These are phyloP conservation scores for Cercis canadensis DNA, from an alignment of 306 rosid species.

Conservation along the genomic window DNA sequence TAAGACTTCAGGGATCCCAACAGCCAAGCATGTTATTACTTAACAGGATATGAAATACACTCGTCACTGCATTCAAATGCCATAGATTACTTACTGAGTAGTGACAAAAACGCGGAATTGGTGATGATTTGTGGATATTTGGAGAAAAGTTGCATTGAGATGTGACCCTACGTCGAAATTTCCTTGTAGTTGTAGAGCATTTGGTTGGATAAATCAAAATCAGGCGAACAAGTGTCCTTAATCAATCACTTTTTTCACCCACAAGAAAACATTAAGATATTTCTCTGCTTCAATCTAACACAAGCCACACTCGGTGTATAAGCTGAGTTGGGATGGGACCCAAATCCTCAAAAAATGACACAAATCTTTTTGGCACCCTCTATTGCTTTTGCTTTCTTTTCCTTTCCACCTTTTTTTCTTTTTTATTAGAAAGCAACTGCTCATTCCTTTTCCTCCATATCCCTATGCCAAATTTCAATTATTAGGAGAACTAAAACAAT, in stretches of 20 bases:
- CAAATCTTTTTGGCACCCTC: conserved; percentile 42
- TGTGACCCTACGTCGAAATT: no score
- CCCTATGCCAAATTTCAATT: conserved; percentile 45
- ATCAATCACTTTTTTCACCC: not conserved
- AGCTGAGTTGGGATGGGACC: conserved; percentile 64
- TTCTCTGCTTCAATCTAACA: conserved; percentile 45
- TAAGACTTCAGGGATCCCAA: no score
- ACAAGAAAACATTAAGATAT: conserved; percentile 52
- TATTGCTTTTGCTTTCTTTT: conserved; percentile 44
- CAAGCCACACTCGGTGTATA: conserved; percentile 58
- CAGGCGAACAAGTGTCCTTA: conserved; percentile 34
- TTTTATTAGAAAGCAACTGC: conserved; percentile 52
- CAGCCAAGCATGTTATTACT: no score
- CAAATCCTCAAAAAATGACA: conserved; percentile 49
- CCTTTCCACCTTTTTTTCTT: conserved; percentile 46
- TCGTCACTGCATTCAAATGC: no score
- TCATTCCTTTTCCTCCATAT: conserved; percentile 62
- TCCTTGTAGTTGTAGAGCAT: no score
- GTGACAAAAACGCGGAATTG: conserved; percentile 37
- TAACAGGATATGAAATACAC: no score
- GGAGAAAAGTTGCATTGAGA: no score
- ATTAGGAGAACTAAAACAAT: conserved; percentile 39
- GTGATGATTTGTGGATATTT: no score
- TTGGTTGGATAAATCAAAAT: conserved; percentile 17
- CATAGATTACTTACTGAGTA: no score